Percentiles rank a stretch among this genome's conserved stretches.
Conservation (phyloP, 2,329 filamentous ascomycete genomes). For the Aspergillus fructus region DNA sequence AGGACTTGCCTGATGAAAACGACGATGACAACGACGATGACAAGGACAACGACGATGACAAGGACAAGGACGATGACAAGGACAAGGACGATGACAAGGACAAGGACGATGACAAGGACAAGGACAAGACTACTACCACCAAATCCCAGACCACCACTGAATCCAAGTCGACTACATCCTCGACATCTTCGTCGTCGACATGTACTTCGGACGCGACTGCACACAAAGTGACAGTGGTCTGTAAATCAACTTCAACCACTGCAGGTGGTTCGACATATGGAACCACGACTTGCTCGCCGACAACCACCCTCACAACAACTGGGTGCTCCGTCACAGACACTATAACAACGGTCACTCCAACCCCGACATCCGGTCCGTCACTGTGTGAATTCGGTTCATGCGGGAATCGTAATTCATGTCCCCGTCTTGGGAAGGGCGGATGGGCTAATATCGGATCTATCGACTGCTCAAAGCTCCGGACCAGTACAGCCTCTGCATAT, state of each 20-base stretch:
- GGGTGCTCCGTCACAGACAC: too few relatives aligned
- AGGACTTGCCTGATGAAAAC: neutral
- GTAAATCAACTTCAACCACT: neutral
- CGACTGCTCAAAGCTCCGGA: too few relatives aligned
- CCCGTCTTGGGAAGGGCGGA: too few relatives aligned
- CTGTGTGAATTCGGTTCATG: too few relatives aligned
- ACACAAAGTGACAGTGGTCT: neutral
- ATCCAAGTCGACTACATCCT: too few relatives aligned
- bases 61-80: neutral
- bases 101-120: neutral
- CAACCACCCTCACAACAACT: neutral
- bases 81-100: neutral
- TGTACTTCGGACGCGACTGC: neutral
- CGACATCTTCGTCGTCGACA: neutral
- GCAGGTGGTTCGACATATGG: neutral
- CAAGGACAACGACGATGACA: too few relatives aligned
- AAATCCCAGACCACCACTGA: neutral
- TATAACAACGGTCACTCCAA: too few relatives aligned
- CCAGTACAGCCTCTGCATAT: too few relatives aligned
- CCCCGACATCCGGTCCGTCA: too few relatives aligned
- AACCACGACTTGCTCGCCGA: neutral
- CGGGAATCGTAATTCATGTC: too few relatives aligned
- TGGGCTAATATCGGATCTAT: too few relatives aligned
- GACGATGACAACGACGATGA: neutral
- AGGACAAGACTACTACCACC: too few relatives aligned